phyloP scores from a whole-genome alignment of 306 rosid species.

The Corylus avellana region DNA sequence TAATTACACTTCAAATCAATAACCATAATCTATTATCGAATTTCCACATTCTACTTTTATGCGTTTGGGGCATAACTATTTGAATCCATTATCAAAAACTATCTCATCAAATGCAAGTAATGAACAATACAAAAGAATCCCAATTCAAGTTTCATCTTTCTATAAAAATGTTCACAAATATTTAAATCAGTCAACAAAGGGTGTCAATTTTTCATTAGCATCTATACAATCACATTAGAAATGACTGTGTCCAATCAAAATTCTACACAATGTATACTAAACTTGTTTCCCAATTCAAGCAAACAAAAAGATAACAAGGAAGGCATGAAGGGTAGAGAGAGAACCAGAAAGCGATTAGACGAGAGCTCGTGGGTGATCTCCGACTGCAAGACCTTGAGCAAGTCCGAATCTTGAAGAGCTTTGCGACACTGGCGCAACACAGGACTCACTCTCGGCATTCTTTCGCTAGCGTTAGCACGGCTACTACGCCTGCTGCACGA shows the following conservation, averaged over 20 bases:
- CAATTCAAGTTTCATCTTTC: not conserved
- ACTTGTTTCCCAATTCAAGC: not conserved
- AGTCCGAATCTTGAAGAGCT: slow-evolving; percentile 56
- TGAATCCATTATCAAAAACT: not conserved
- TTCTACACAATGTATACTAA: no score
- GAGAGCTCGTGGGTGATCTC: slow-evolving; percentile 68
- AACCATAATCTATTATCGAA: not conserved
- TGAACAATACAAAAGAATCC: not conserved
- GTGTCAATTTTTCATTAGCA: no score
- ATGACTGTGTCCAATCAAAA: no score
- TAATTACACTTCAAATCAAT: not conserved
- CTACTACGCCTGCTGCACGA: no score
- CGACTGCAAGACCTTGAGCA: slow-evolving; percentile 60
- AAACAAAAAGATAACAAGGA: not conserved
- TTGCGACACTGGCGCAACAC: slow-evolving; percentile 33
- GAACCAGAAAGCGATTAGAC: slow-evolving; percentile 58
- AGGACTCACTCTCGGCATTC: slow-evolving; percentile 40
- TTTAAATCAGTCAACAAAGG: not conserved
- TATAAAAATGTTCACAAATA: no score
- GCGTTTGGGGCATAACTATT: not conserved
- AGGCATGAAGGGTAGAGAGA: not conserved
- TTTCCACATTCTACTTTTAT: not conserved
- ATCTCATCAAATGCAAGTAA: not conserved
- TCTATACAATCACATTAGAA: no score
- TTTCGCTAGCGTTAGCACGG: not conserved